Evolutionary conservation across 805 yeast genomes (phyloP).

Genomic region (Monosporozyma servazzii): DNA sequence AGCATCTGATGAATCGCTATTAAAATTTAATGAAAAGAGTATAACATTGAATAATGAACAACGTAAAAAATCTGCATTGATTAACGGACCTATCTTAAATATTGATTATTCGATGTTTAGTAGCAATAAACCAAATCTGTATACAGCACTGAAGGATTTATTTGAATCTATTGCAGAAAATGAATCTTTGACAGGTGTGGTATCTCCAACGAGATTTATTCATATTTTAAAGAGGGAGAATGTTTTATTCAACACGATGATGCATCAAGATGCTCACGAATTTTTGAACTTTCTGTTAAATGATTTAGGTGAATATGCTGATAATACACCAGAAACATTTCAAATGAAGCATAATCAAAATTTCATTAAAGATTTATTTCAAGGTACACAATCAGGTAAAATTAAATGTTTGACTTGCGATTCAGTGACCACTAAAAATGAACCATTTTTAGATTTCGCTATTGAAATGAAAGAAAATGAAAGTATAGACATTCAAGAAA

Average conservation of each 20-base stretch:
- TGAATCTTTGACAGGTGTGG: constrained; percentile 63
- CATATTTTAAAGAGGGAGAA: constrained; percentile 73
- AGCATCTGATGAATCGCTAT: neutral
- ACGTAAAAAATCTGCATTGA: constrained; percentile 68
- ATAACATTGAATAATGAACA: constrained; percentile 43
- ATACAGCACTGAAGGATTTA: constrained; percentile 67
- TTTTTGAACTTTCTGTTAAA: constrained; percentile 81
- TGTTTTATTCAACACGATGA: constrained; percentile 74
- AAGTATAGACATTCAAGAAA: constrained; percentile 54
- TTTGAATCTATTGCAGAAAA: constrained; percentile 77
- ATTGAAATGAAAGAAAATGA: constrained; percentile 76
- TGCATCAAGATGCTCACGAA: constrained; percentile 99
- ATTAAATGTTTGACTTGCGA: constrained; percentile 91
- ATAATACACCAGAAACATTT: neutral
- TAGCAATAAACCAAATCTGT: constrained; percentile 35
- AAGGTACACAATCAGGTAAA: constrained; percentile 78
- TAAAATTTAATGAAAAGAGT: neutral
- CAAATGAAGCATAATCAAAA: constrained; percentile 20
- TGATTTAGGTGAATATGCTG: constrained; percentile 47
- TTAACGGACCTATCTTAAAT: constrained; percentile 75
- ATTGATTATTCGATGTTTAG: constrained; percentile 49
- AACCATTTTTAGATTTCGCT: constrained; percentile 75
- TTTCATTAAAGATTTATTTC: constrained; percentile 64
- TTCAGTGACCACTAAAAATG: constrained; percentile 69
- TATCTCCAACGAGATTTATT: constrained; percentile 68